Evolutionary conservation across 768 basidiomycete species (phyloP), one percentile per base, ranked within the genome.

Genomic region (Suillus alpinus): DNA sequence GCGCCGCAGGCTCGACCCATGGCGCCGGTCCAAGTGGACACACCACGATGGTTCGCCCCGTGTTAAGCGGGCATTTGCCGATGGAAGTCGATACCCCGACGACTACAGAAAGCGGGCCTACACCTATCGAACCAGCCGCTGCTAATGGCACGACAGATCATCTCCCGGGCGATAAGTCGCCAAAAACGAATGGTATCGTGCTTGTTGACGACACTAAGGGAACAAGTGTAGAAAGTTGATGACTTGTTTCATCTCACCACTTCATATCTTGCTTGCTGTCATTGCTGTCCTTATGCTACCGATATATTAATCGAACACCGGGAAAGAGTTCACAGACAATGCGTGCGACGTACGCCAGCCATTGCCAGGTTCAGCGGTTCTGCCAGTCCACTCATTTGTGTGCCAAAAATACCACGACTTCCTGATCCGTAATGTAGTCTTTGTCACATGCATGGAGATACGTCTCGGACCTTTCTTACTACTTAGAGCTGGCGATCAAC

Each of bases 21-120:
- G 88, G 89, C 16, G 88, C 87, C 31, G 90, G 90, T 5, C 90
- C 90, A 4, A 92, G 90, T 71, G 88, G 82, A 2, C 82, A 89
- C 65, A 82, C 79, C 13, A 86, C 83, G 0, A 53, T 75, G 56
- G 65, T 76, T 39, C 72, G 75, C 41, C 75, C 62, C 63, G 68
- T 61, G 26, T 68, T 61, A 50, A 67, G 65, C 56, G 67, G 62
- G 23, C 69, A 66, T 46, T 65, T 67, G n/a, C 37, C 62, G 18
- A 73, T 77, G 77, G 77, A 76, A 8, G 65, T 74, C 6, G 73
- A 69, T 26, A 56, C 60, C 20, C 65, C 63, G 6, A 66, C 72
- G 6, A 57, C 59, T 46, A 57, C 47, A 20, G 67, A 72, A 37
- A 56, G 56, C 49, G 72, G 64, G n/a, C 60, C 55, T 20, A 67